Base-by-base conservation (phyloP, 2,329 filamentous ascomycete species). In the Davidsoniella eucalypti region DNA sequence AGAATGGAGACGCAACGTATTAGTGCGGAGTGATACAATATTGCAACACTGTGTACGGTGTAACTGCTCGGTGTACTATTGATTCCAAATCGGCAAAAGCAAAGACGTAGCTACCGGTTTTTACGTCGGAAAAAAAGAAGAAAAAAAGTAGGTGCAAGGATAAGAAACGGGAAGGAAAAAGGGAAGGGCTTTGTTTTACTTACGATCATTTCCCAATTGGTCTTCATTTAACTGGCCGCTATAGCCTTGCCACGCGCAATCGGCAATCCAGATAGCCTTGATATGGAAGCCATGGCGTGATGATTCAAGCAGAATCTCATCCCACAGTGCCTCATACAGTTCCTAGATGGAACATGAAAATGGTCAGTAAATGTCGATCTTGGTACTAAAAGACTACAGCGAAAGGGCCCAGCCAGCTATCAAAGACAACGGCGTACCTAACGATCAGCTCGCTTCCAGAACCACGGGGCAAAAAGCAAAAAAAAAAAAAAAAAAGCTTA, bases 271-370 rank as follows among this genome's bases (percentile, higher is more conserved):
- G 57, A 96, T 88, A 54, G 76, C 71, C 52, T 86, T 76, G 58
- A 96, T 85, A 2, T 73, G 71, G 57, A 93, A 76, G 16, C 78
- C 79, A 6, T 39, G 29, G 17, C 64, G 61, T 56, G 73, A 72
- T 5, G 80, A 68, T 16, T 70, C 67, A 16, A 70, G 65, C 57
- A 84, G 69, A 1, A 95, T 68, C 47, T 94, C 86, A 53, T 90
- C 85, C 84, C 87, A 95, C 0, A 95, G 68, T 0, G 90, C 84
- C 59, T 95, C 88, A 61, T 95, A 95, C 2, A 95, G 66, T 69
- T 96, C 90, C 83, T 87, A 51, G 1, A 7, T 36, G 17, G 17
- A 37, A 26, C 14, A 17, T 12, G 25, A 5, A 12, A n/a, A 4
- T n/a, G 12, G 45, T 6, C 3, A 23, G 9, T 38, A 40, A 47